Conservation (phyloP, 192 early-diverging fungal species). For the Umbelopsis isabellina region DNA sequence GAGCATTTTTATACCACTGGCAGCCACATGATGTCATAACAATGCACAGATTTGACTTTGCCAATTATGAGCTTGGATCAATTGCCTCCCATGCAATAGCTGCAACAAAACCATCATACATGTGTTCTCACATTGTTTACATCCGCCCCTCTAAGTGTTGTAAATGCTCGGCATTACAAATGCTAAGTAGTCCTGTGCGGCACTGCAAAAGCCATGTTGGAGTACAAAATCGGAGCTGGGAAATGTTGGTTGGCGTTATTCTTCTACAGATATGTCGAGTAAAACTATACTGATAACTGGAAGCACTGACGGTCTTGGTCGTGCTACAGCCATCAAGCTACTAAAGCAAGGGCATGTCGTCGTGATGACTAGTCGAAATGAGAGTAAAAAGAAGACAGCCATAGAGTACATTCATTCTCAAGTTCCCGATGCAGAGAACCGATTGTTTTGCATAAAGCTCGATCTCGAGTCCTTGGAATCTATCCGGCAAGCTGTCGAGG, state of each 20-base stretch:
- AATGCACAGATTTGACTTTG: neutral
- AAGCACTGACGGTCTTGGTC: constrained; percentile 16
- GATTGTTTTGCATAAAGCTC: constrained; percentile 6
- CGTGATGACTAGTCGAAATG: constrained; percentile 25
- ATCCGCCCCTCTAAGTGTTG: too few relatives aligned
- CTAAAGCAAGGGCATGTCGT: constrained; percentile 16
- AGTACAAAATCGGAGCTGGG: neutral
- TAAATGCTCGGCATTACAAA: too few relatives aligned
- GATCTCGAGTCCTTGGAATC: constrained; percentile 25
- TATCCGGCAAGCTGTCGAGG: constrained; percentile 15
- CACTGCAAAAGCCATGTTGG: too few relatives aligned
- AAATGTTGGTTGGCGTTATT: too few relatives aligned
- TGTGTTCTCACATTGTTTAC: too few relatives aligned
- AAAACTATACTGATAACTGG: constrained; percentile 4
- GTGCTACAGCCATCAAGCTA: neutral
- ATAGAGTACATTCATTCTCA: constrained; percentile 1
- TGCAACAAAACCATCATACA: too few relatives aligned
- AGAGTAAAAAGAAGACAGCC: neutral
- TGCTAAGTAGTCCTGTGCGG: too few relatives aligned
- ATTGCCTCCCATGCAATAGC: too few relatives aligned
- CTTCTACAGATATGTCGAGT: neutral
- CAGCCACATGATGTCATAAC: neutral
- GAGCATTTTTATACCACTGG: neutral
- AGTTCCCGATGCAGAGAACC: neutral
- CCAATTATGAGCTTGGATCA: too few relatives aligned